Base-by-base conservation (phyloP, 1,284 basidiomycete genomes). In the Malassezia sp. region DNA sequence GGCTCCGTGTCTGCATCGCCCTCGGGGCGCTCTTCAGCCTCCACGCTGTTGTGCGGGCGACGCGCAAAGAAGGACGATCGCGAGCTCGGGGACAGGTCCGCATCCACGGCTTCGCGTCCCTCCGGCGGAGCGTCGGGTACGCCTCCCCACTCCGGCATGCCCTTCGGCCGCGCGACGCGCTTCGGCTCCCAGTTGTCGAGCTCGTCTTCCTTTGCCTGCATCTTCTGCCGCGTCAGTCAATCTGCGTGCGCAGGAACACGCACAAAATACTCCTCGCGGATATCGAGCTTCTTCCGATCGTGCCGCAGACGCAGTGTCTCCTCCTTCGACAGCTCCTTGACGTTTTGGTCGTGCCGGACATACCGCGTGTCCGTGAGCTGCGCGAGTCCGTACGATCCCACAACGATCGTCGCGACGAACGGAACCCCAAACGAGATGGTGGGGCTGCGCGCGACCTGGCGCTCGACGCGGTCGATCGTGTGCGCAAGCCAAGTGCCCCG, bases 361-460 rank as follows among this genome's bases (percentile, higher is more conserved):
- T 95, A 96, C 28, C 85, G 77, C 12, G 85, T 90, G 72, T 90
- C 85, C 0, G 89, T 90, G 66, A 97, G 80, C 3, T 78, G 75
- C 31, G 82, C 78, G 39, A 97, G 74, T 2, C 80, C 87, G 65
- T 83, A 95, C n/a, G 84, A 87, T 12, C 85, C 82, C 7, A 77
- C 80, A 52, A 95, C 85, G 67, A 95, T 83, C 61, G 90, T 75
- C 48, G 82, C 69, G 17, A 93, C 55, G 72, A 96, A 95, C 0
- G 90, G 87, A 2, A 90, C 71, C 6, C 90, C 90, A 57, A 95
- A 95, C 42, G 72, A 60, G 15, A 74, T 57, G 57, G 77, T 74
- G 7, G 76, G 76, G 14, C 31, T 38, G 27, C 35, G 35, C 26
- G 21, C 22, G 24, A 40, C 37, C 12, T 28, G 36, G 23, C 36